A percentile compares a stretch with the other conserved stretches of the same genome.
These are phyloP conservation scores for Acer yangbiense DNA, from an alignment of 345 rosid genomes.

Conservation along the genomic window DNA sequence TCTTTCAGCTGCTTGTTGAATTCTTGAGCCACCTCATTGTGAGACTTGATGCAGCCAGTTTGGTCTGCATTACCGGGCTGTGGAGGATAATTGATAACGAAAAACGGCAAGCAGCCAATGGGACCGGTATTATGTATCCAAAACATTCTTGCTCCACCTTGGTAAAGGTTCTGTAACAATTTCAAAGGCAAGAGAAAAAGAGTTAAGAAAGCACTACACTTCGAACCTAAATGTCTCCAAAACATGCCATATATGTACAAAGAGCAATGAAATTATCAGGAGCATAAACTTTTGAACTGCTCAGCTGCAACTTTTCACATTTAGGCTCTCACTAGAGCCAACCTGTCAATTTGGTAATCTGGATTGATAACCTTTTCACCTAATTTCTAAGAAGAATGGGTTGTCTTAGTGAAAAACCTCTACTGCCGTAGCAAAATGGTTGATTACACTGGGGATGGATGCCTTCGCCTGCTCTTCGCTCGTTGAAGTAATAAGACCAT, in stretches of 20 bases:
- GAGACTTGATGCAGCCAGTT: conserved; percentile 39
- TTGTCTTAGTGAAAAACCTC: conserved; percentile 7
- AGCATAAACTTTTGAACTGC: neutral
- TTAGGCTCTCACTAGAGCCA: neutral
- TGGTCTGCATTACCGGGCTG: conserved; percentile 21
- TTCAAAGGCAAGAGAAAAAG: neutral
- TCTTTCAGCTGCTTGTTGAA: conserved; percentile 37
- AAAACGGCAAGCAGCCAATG: conserved; percentile 43
- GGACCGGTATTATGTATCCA: conserved; percentile 56
- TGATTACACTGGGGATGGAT: conserved; percentile 21
- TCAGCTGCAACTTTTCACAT: neutral
- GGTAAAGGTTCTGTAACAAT: conserved; percentile 24
- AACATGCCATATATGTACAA: neutral
- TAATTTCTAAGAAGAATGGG: too few species aligned
- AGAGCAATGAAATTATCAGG: neutral
- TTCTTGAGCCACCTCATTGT: conserved; percentile 35
- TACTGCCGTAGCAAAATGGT: conserved; percentile 17
- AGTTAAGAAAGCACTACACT: neutral
- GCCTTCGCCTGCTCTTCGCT: conserved; percentile 16
- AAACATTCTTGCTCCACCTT: conserved; percentile 38
- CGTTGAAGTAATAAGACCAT: conserved; percentile 13
- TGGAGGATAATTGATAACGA: conserved; percentile 23
- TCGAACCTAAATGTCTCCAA: neutral
- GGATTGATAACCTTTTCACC: too few species aligned
- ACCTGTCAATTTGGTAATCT: neutral